Evolutionary conservation across 2,329 filamentous ascomycete species (phyloP), one percentile per base, ranked within the genome.

Genomic region (Chaetoscypha palmicola): DNA sequence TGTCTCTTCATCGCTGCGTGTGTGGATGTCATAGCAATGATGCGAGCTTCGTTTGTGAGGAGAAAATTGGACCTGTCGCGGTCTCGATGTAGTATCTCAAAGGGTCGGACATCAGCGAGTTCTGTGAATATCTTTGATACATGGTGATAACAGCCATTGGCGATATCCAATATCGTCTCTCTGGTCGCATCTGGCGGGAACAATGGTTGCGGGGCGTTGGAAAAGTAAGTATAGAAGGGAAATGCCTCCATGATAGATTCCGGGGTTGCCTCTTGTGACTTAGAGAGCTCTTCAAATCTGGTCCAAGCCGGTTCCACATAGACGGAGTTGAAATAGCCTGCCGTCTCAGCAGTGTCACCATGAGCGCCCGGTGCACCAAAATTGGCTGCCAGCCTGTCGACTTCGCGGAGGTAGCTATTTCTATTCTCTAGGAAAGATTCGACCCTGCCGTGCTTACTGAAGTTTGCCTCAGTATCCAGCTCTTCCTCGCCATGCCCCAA

Each of bases 21-120:
- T 0, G 94, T 98, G 3, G 90, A 94, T 14, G 92, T 98, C 94
- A 98, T 98, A 46, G 92, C 94, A 52, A 98, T 83, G 50, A 98
- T 92, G 26, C 92, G 83, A n/a, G 94, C 94, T 66, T 97, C 91
- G 58, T 89, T 96, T 4, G 89, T 84, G 24, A 98, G 76, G 4
- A 98, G 78, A 60, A 98, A 98, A 64, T 97, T 97, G 40, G 90
- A 85, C 68, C 94, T 96, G 62, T 98, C 92, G 26, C 86, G 81
- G 51, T 90, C 86, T 43, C 84, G 83, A 40, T 89, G 81, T 44
- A 98, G 68, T 39, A 98, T 90, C 67, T 98, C 92, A 59, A 98
- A 98, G 0, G 92, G 94, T 55, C 90, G 77, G 35, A 94, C 91
- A 60, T 97, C 90, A 53, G 90, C 88, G 37, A 98, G 72, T 63